Conservation (phyloP, 495 filamentous ascomycete genomes). For the Penicillium atrosanguineum region DNA sequence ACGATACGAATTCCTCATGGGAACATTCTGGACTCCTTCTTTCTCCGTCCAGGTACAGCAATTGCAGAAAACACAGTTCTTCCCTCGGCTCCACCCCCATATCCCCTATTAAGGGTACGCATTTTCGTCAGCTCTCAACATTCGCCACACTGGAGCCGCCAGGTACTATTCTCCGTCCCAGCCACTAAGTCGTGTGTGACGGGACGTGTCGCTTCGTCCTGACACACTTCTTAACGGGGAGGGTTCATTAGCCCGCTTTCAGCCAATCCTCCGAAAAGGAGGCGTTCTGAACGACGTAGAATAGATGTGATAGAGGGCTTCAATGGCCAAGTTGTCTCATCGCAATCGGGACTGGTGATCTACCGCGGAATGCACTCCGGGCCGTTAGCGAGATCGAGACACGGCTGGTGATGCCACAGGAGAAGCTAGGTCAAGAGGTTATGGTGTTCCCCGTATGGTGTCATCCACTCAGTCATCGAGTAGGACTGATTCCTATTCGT, state of each 20-base stretch:
- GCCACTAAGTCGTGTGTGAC: constrained; percentile 5
- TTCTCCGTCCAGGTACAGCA: not conserved
- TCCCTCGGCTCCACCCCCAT: constrained; percentile 17
- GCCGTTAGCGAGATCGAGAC: constrained; percentile 21
- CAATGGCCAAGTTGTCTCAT: constrained; percentile 1
- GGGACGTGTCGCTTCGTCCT: constrained; percentile 1
- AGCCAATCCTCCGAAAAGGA: not conserved
- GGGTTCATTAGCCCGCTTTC: constrained; percentile 10
- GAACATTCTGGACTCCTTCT: constrained; percentile 24
- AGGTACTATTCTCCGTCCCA: constrained; percentile 6
- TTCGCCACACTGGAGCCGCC: constrained; percentile 20
- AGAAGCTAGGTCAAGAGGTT: not conserved
- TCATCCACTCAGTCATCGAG: not conserved
- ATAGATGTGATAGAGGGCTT: not conserved
- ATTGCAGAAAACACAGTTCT: constrained; percentile 9
- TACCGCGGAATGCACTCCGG: constrained; percentile 16
- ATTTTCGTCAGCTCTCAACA: constrained; percentile 10
- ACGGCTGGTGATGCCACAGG: constrained; percentile 3
- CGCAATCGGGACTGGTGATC: constrained; percentile 20
- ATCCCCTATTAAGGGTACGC: constrained; percentile 7
- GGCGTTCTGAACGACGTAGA: not conserved
- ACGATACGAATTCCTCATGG: constrained; percentile 11
- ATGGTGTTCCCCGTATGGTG: not conserved
- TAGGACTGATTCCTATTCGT: constrained; percentile 1
- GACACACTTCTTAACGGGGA: constrained; percentile 1